phyloP scores from a whole-genome alignment of 2,329 filamentous ascomycete genomes.

The Xylaria sp. region DNA sequence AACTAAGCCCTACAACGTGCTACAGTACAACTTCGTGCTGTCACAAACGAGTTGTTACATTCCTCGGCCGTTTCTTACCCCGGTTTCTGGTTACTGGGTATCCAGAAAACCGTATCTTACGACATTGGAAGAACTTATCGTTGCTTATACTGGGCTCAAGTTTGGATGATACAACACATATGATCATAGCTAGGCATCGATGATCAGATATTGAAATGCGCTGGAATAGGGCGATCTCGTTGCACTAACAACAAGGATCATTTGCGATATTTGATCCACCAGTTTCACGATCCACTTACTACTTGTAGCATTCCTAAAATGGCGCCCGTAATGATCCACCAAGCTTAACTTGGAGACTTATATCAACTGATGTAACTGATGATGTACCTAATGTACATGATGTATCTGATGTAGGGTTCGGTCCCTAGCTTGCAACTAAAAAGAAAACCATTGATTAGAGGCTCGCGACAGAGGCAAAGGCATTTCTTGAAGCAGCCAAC shows the following conservation, averaged over 20 bases:
- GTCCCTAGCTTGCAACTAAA: background rate
- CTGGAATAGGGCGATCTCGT: background rate
- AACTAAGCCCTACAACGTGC: slow-evolving; percentile 23
- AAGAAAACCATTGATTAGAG: background rate
- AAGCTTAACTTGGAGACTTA: no score
- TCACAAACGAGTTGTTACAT: slow-evolving; percentile 19
- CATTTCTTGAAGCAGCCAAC: background rate
- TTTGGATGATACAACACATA: background rate
- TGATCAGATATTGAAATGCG: background rate
- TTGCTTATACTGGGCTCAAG: background rate
- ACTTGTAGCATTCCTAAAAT: slow-evolving; percentile 11
- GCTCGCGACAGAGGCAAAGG: background rate
- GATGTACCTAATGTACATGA: no score
- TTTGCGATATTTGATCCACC: slow-evolving; percentile 9
- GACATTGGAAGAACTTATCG: background rate
- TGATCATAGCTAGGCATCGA: background rate
- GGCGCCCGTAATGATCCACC: slow-evolving; percentile 13
- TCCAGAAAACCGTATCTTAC: slow-evolving; percentile 5
- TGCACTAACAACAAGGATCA: slow-evolving; percentile 3
- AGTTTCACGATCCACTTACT: slow-evolving; percentile 8
- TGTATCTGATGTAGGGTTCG: no score
- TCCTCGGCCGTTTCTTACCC: background rate
- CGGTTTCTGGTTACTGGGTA: background rate
- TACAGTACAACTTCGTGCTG: slow-evolving; percentile 11
- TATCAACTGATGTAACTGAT: no score